Conservation (phyloP, 768 basidiomycete species). For the Suillus weaverae region DNA sequence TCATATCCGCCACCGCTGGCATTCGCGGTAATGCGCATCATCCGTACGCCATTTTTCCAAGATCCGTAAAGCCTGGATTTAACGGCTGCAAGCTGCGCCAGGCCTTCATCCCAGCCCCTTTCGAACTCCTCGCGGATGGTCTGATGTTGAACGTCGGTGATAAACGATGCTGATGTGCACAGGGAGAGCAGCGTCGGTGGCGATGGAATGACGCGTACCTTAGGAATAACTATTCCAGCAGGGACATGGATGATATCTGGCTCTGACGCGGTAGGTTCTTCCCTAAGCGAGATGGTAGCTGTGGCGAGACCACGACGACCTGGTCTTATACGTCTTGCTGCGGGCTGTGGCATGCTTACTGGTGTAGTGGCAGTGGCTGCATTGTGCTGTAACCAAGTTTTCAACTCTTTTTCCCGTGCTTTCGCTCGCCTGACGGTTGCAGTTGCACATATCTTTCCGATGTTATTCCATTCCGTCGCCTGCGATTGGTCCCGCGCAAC, state of each 20-base stretch:
- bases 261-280: constrained; percentile 22
- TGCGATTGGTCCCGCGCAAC: constrained; percentile 51
- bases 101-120: constrained; percentile 62
- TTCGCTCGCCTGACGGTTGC: constrained; percentile 60
- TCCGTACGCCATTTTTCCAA: constrained; percentile 44
- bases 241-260: constrained; percentile 14
- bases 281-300: constrained; percentile 62
- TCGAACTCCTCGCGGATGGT: constrained; percentile 52
- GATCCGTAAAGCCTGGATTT: constrained; percentile 46
- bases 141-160: constrained; percentile 36
- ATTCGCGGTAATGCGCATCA: constrained; percentile 41
- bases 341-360: constrained; percentile 7
- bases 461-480: constrained; percentile 54
- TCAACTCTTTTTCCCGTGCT: constrained; percentile 66
- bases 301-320: constrained; percentile 67
- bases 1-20: constrained; percentile 34
- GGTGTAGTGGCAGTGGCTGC: constrained; percentile 8
- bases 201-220: constrained; percentile 59
- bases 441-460: constrained; percentile 64
- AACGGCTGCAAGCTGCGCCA: constrained; percentile 51
- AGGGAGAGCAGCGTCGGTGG: constrained; percentile 50
- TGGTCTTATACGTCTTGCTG: constrained; percentile 29
- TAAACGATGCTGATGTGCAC: constrained; percentile 38
- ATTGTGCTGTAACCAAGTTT: constrained; percentile 45
- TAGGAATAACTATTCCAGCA: constrained; percentile 26